Evolutionary conservation across 2,329 filamentous ascomycete species (phyloP), one percentile per base, ranked within the genome.

Genomic region (Phaeosphaeria sp.): DNA sequence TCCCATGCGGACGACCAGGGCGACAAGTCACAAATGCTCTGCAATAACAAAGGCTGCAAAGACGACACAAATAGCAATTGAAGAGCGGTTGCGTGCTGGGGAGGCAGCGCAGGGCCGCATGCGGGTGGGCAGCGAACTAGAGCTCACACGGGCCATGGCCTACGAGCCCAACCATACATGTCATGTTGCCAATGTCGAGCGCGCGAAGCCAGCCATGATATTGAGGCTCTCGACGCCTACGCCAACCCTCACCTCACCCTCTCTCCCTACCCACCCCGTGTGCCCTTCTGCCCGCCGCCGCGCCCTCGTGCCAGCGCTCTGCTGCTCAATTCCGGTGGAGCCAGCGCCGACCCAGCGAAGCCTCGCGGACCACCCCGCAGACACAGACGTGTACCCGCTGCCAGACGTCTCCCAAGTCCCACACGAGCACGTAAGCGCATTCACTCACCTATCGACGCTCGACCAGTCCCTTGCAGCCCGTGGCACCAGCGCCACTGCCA

Each of bases 401-500:
- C 52, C 60, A 65, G 56, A 52, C 47, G 44, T 30, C 52, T 25
- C 50, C 63, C 66, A 59, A 65, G 59, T 62, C 60, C 61, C 55
- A 52, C 55, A 56, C 50, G 43, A 50, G 57, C 60, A 52, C 50
- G 55, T 50, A 46, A 54, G 52, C 62, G 57, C 56, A 54, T 46
- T 56, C 59, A 42, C 50, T 56, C 59, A 51, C 53, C 47, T 51
- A 46, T 46, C 48, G 52, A 55, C 61, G 3, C 30, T 11, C 30
- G 56, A 55, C 57, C 56, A 7, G 9, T 7, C 6, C 56, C 30
- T 27, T 42, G 18, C 5, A n/a, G 47, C 20, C 56, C 41, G 48
- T 54, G 51, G 44, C 52, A 55, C 48, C 60, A 46, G 55, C 60
- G 60, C 60, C 52, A 58, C 54, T 51, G 59, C 41, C 57, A 52